Conservation (phyloP, 345 rosid species). For the Salix brachista region DNA sequence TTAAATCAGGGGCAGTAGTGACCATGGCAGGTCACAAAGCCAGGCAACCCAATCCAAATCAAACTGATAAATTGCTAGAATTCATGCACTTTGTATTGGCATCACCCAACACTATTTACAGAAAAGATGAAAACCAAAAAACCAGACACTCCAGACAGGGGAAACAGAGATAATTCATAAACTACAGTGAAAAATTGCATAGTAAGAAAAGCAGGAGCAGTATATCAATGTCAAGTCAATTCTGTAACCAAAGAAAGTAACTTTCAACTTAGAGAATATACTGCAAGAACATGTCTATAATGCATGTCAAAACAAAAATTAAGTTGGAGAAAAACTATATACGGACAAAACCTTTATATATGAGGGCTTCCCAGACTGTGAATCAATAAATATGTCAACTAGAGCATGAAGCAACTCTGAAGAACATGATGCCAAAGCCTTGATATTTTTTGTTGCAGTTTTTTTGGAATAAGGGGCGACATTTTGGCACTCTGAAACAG, state of each 20-base stretch:
- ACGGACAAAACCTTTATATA: constrained; percentile 56
- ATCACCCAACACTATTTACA: background rate
- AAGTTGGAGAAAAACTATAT: background rate
- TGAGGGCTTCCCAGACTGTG: constrained; percentile 41
- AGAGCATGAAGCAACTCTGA: constrained; percentile 68
- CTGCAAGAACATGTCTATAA: background rate
- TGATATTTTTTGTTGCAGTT: constrained; percentile 62
- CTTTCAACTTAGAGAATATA: background rate
- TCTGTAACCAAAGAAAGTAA: background rate
- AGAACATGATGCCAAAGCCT: constrained; percentile 61
- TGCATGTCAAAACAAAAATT: background rate
- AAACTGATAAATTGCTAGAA: background rate
- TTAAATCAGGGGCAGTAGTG: background rate
- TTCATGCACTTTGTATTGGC: background rate
- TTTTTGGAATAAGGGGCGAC: constrained; percentile 52
- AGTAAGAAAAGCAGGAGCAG: background rate
- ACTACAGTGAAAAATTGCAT: too few relatives aligned
- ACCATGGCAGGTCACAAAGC: background rate
- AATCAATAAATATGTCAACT: constrained; percentile 46
- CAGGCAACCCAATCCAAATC: background rate
- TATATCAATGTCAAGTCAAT: background rate
- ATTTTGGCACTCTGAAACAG: constrained; percentile 30
- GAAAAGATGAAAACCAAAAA: background rate
- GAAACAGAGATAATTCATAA: too few relatives aligned
- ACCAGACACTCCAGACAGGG: too few relatives aligned